phyloP scores from a whole-genome alignment of 495 filamentous ascomycete species.

The Penicillium lagena region DNA sequence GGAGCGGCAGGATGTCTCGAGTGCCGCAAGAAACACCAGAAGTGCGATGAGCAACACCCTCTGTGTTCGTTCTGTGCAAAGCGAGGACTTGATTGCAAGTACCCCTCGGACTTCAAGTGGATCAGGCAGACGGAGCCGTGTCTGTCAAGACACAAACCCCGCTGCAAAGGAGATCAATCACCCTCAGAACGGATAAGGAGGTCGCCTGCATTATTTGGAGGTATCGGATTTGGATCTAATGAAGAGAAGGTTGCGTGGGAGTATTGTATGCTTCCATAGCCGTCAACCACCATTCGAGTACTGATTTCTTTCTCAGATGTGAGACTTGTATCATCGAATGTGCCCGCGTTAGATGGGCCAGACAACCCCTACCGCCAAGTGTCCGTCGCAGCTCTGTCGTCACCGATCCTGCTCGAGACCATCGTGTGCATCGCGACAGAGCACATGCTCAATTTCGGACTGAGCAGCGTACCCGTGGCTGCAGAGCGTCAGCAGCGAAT shows the following conservation, averaged over 20 bases:
- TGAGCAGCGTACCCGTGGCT: constrained; percentile 16
- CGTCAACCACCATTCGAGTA: not conserved
- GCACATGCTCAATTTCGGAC: constrained; percentile 24
- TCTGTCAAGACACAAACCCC: constrained; percentile 13
- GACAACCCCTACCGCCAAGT: constrained; percentile 23
- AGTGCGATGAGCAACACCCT: constrained; percentile 20
- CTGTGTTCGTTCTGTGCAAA: constrained; percentile 13
- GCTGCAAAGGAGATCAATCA: not conserved
- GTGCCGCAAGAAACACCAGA: constrained; percentile 18
- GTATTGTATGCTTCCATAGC: constrained; percentile 12
- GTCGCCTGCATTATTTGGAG: not conserved
- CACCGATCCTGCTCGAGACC: constrained; percentile 18
- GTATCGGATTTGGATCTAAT: constrained; percentile 7
- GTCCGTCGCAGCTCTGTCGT: constrained; percentile 18
- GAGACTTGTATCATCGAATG: constrained; percentile 20
- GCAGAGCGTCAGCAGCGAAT: constrained; percentile 20
- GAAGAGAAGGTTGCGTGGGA: constrained; percentile 21
- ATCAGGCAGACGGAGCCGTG: constrained; percentile 9
- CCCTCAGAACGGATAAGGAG: not conserved
- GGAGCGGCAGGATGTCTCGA: constrained; percentile 13
- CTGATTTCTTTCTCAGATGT: constrained; percentile 7
- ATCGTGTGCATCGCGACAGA: constrained; percentile 24
- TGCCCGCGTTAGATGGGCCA: constrained; percentile 20
- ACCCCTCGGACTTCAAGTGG: constrained; percentile 19
- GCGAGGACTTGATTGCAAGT: constrained; percentile 10